These are phyloP conservation scores for Cercophora sp. DNA, from an alignment of 495 filamentous ascomycete genomes.

Conservation along the genomic window DNA sequence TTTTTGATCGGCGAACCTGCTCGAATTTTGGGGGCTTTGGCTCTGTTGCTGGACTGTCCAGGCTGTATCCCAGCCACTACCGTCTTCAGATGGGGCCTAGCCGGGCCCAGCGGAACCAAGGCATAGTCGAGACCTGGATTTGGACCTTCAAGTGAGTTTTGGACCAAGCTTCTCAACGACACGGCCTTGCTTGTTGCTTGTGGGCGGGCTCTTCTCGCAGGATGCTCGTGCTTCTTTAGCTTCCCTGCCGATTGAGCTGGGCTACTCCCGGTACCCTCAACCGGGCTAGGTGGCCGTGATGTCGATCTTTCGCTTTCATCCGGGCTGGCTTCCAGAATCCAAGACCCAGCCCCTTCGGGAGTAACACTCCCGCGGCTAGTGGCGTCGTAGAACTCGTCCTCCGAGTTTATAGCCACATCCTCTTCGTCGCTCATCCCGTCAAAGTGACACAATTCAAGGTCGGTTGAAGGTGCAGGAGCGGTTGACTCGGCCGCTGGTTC, in stretches of 20 bases:
- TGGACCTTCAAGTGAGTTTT: not conserved
- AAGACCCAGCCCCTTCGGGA: not conserved
- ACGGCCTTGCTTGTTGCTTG: too few relatives aligned
- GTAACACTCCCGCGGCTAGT: not conserved
- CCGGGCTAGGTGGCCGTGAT: not conserved
- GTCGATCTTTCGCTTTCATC: not conserved
- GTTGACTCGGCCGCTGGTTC: not conserved
- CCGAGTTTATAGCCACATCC: not conserved
- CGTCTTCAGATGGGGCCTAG: not conserved
- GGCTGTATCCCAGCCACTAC: not conserved
- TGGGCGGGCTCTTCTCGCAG: too few relatives aligned
- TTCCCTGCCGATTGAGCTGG: too few relatives aligned
- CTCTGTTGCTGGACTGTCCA: too few relatives aligned
- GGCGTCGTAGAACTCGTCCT: not conserved
- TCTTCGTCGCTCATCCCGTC: conserved; percentile 11
- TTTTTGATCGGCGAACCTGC: too few relatives aligned
- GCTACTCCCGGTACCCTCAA: too few relatives aligned
- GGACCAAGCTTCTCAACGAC: too few relatives aligned
- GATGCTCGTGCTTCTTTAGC: too few relatives aligned
- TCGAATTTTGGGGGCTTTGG: too few relatives aligned
- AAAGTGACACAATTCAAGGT: conserved; percentile 12
- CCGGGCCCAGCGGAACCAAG: not conserved
- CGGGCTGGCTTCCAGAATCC: not conserved
- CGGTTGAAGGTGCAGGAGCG: not conserved
- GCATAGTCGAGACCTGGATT: conserved; percentile 5